Conservation (phyloP, 139 green algal species). For the Trebouxia sp. region DNA sequence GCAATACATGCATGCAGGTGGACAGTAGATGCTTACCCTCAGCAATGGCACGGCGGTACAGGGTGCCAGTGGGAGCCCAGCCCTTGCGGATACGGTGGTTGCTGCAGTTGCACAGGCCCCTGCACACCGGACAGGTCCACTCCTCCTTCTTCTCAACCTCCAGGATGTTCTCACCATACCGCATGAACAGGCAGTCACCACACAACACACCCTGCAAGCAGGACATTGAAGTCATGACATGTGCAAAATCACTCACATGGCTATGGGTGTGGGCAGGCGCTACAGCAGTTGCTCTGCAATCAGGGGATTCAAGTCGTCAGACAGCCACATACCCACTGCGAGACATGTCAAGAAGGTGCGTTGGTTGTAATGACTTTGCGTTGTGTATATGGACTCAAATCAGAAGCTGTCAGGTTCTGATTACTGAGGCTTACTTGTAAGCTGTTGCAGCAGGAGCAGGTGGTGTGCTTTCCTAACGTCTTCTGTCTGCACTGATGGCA, state of each 20-base stretch:
- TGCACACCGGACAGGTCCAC: constrained; percentile 76
- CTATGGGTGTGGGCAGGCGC: neutral
- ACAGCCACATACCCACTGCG: too few relatives aligned
- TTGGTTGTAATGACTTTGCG: neutral
- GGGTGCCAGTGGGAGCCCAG: constrained; percentile 64
- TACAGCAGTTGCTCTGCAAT: neutral
- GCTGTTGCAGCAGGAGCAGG: constrained; percentile 51
- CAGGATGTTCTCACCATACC: constrained; percentile 53
- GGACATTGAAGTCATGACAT: neutral
- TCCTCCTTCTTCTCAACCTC: constrained; percentile 37
- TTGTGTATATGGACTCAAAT: neutral
- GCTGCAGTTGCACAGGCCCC: constrained; percentile 84
- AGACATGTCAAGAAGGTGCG: neutral
- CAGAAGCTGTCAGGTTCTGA: neutral
- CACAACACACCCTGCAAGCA: constrained; percentile 68
- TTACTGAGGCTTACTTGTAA: constrained; percentile 12
- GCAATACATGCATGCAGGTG: neutral
- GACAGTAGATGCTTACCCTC: constrained; percentile 32
- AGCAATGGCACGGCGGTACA: constrained; percentile 58
- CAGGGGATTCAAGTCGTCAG: neutral
- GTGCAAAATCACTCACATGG: neutral
- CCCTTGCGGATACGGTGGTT: constrained; percentile 62
- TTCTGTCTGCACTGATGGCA: constrained; percentile 77
- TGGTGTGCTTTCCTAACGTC: constrained; percentile 55
- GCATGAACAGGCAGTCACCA: constrained; percentile 82